Conservation (phyloP, 768 basidiomycete genomes). For the Mycena amicta region DNA sequence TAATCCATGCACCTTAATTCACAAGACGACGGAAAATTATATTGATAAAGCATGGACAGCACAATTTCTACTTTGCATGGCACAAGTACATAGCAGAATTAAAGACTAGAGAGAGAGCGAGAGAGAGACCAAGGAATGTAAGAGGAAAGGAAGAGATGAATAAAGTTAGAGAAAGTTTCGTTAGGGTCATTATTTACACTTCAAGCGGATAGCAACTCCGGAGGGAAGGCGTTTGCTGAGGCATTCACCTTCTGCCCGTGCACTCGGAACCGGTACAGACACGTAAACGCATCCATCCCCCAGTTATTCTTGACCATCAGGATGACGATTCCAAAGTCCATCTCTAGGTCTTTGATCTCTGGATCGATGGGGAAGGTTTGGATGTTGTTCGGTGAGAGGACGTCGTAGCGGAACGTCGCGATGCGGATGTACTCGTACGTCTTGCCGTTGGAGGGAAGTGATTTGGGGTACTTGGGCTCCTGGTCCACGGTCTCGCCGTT, state of each 20-base stretch:
- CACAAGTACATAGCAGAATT: constrained; percentile 21
- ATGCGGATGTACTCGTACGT: constrained; percentile 61
- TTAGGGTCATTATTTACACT: constrained; percentile 11
- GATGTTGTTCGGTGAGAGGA: constrained; percentile 59
- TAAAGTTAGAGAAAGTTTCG: constrained; percentile 20
- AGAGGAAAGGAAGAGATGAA: constrained; percentile 11
- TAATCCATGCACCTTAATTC: background rate
- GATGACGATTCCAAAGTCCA: constrained; percentile 87
- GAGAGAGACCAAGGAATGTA: constrained; percentile 12
- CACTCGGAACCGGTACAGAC: constrained; percentile 84
- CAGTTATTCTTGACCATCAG: constrained; percentile 84
- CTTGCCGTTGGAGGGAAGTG: constrained; percentile 38
- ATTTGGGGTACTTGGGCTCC: constrained; percentile 45
- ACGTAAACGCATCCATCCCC: constrained; percentile 83
- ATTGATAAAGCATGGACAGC: background rate
- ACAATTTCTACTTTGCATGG: background rate
- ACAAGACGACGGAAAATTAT: background rate
- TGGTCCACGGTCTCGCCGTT: constrained; percentile 35
- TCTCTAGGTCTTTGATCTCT: constrained; percentile 65
- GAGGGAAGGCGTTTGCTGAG: constrained; percentile 37
- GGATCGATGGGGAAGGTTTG: constrained; percentile 80
- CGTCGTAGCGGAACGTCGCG: constrained; percentile 66
- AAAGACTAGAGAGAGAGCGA: constrained; percentile 11
- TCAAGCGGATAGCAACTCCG: constrained; percentile 25
- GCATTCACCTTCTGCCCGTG: constrained; percentile 63